These are phyloP conservation scores for Pyrenophora tritici-repentis DNA, from an alignment of 2,329 filamentous ascomycete genomes.

Conservation along the genomic window DNA sequence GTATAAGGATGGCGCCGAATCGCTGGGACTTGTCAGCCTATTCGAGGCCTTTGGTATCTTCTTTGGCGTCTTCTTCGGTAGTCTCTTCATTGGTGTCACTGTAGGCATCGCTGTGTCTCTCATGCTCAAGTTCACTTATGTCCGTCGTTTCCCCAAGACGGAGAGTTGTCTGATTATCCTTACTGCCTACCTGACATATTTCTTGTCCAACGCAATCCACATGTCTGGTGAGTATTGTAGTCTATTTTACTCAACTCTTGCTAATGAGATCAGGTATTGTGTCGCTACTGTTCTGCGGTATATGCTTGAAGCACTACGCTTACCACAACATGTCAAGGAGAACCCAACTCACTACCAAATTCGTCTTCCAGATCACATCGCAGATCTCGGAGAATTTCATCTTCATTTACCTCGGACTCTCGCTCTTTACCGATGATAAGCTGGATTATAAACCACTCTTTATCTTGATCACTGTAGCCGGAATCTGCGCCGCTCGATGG, in stretches of 20 bases:
- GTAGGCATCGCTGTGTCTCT: slow-evolving; percentile 88
- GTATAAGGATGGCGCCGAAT: slow-evolving; percentile 75
- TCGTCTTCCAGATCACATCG: slow-evolving; percentile 91
- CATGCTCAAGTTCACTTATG: slow-evolving; percentile 90
- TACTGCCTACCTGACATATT: slow-evolving; percentile 95
- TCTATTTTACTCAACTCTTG: neutral
- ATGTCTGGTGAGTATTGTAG: slow-evolving; percentile 76
- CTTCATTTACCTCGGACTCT: slow-evolving; percentile 96
- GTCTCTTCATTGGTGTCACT: slow-evolving; percentile 82
- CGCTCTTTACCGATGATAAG: slow-evolving; percentile 87
- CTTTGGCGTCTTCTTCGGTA: slow-evolving; percentile 94
- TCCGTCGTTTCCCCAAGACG: slow-evolving; percentile 90
- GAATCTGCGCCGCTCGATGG: slow-evolving; percentile 91
- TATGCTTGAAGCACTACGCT: slow-evolving; percentile 97
- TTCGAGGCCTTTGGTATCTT: slow-evolving; percentile 94
- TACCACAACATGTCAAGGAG: slow-evolving; percentile 99
- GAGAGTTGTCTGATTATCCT: slow-evolving; percentile 94
- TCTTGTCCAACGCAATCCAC: slow-evolving; percentile 93
- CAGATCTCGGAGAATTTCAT: slow-evolving; percentile 99
- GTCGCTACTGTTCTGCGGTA: slow-evolving; percentile 94
- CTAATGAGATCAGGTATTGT: slow-evolving; percentile 74
- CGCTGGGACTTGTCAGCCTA: slow-evolving; percentile 76
- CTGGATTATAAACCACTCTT: slow-evolving; percentile 92
- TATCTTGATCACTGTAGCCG: slow-evolving; percentile 88
- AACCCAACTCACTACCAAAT: slow-evolving; percentile 97